phyloP scores from a whole-genome alignment of 2,329 filamentous ascomycete genomes.

The Clonostachys rosea region DNA sequence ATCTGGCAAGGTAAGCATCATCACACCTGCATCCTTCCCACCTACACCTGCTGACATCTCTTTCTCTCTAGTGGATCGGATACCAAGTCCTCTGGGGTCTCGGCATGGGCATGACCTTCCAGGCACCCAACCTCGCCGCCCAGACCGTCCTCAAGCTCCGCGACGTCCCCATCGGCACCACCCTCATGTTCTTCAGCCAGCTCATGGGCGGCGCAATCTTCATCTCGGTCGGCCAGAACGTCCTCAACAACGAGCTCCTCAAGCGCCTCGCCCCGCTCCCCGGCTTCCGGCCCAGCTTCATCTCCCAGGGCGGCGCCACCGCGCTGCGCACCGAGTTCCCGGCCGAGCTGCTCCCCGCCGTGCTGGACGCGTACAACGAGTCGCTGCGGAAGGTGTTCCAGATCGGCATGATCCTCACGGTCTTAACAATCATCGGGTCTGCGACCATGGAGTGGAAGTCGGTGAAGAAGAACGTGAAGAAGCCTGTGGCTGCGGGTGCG shows the following conservation, averaged over 20 bases:
- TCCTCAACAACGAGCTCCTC: slow-evolving; percentile 42
- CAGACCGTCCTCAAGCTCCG: slow-evolving; percentile 46
- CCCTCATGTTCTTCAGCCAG: slow-evolving; percentile 53
- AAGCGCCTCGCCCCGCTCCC: slow-evolving; percentile 12
- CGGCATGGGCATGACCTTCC: slow-evolving; percentile 39
- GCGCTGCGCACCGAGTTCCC: slow-evolving; percentile 38
- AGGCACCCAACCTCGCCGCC: slow-evolving; percentile 50
- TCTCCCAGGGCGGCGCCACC: slow-evolving; percentile 51
- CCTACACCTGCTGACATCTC: slow-evolving; percentile 6
- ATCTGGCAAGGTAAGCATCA: background rate
- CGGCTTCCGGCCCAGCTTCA: slow-evolving; percentile 30
- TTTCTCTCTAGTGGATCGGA: slow-evolving; percentile 5
- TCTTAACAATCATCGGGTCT: slow-evolving; percentile 50
- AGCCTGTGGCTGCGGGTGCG: slow-evolving; percentile 5
- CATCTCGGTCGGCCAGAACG: slow-evolving; percentile 50
- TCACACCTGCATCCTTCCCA: no score
- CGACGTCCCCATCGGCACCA: slow-evolving; percentile 50
- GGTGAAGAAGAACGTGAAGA: slow-evolving; percentile 48
- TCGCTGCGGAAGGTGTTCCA: slow-evolving; percentile 60
- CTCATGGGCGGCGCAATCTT: slow-evolving; percentile 56
- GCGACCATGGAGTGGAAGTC: slow-evolving; percentile 62
- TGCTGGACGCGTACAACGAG: slow-evolving; percentile 61
- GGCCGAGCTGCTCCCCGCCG: slow-evolving; percentile 36
- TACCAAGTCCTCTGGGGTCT: slow-evolving; percentile 26
- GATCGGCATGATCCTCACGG: slow-evolving; percentile 50